Base-by-base conservation (phyloP, 306 rosid species). In the Crotalaria pallida region DNA sequence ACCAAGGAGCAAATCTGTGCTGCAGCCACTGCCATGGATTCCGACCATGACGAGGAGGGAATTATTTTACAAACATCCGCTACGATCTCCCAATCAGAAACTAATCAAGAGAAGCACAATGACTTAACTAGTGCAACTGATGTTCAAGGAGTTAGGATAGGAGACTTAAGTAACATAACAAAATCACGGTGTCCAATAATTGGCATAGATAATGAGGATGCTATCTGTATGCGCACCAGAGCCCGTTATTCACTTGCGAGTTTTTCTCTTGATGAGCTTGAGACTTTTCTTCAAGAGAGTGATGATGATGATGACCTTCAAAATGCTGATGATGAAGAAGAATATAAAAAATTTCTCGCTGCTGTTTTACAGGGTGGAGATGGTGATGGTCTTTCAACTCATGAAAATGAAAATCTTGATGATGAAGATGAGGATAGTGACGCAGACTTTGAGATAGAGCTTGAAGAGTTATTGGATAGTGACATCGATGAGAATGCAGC, bases 281-380 rank as follows among this genome's bases (percentile, higher is more conserved):
- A 94, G 82, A 87, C 83, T 58, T 94, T 94, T 83, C 92, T 94
- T 84, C 99, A 94, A 86, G 99, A 87, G 82, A 87, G 89, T 5
- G 99, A 94, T 60, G 97, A 94, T 71, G 99, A 94, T 18, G 99
- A 91, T 9, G 99, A 87, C 84, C 84, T 88, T 77, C 96, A 87
- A 73, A 87, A 91, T 77, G 91, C 82, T 43, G 92, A 89, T 24
- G 99, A 91, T 29, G 91, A 94, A 86, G 95, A 89, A 73, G 97
- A 94, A 84, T 91, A 91, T 77, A 87, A 76, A 79, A 94, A 88
- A 36, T 94, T 94, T 87, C 97, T 94, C 62, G 61, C 97, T 33
- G 87, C 96, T 48, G 95, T 94, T 36, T 84, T 91, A 79, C 90
- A 71, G 44, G 92, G 83, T 75, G 91, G 88, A 61, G 92, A 88